A percentile compares a stretch with the other conserved stretches of the same genome.
Conservation (phyloP, 768 basidiomycete species). For the Amanita pseudoporphyria region DNA sequence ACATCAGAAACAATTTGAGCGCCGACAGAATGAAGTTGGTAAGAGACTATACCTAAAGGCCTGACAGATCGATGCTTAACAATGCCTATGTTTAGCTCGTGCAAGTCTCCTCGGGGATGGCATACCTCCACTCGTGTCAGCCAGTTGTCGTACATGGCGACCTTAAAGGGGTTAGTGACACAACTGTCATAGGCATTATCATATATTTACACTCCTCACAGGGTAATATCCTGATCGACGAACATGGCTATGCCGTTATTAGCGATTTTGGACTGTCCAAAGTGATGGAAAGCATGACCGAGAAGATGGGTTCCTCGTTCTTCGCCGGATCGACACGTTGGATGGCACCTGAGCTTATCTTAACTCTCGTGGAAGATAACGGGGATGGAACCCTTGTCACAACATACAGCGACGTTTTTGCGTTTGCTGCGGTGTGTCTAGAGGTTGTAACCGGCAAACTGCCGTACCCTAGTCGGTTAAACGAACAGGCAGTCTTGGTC, state of each 20-base stretch:
- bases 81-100: constrained; percentile 26
- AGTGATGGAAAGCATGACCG: constrained; percentile 43
- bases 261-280: constrained; percentile 57
- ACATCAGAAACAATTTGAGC: constrained; percentile 29
- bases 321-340: constrained; percentile 41
- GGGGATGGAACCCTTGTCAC: constrained; percentile 28
- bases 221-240: constrained; percentile 51
- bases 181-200: no score
- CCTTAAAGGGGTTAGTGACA: constrained; percentile 45
- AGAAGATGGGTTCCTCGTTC: constrained; percentile 30
- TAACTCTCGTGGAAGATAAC: constrained; percentile 40
- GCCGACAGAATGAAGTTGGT: background rate
- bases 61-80: background rate
- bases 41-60: background rate
- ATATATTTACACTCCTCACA: constrained; percentile 12
- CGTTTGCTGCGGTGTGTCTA: constrained; percentile 44
- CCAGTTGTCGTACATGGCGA: constrained; percentile 53
- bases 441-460: constrained; percentile 43
- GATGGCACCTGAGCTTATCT: constrained; percentile 53
- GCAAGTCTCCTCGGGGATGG: constrained; percentile 48
- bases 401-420: constrained; percentile 48
- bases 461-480: constrained; percentile 42
- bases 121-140: constrained; percentile 45
- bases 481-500: constrained; percentile 46
- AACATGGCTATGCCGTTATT: constrained; percentile 41